phyloP scores from a whole-genome alignment of 805 yeast genomes.

The Pichia nanzhaoensis region DNA sequence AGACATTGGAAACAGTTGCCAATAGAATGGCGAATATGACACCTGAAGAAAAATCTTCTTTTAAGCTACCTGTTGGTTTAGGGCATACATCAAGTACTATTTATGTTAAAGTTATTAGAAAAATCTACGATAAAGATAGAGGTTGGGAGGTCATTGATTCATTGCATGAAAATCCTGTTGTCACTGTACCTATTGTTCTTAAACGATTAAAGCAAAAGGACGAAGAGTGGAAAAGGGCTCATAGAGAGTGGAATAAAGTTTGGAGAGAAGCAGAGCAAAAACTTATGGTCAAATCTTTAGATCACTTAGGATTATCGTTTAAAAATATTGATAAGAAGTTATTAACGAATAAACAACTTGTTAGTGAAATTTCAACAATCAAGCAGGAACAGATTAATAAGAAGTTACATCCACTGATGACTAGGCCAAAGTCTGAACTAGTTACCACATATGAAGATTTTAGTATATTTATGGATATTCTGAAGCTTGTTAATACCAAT shows the following conservation, averaged over 20 bases:
- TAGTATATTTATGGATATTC: constrained; percentile 66
- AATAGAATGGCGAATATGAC: constrained; percentile 91
- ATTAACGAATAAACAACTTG: constrained; percentile 80
- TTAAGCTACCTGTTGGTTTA: constrained; percentile 85
- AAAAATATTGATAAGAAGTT: constrained; percentile 94
- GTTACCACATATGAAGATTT: constrained; percentile 58
- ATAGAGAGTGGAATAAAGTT: constrained; percentile 96
- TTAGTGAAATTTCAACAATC: constrained; percentile 86
- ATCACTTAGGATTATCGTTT: constrained; percentile 91
- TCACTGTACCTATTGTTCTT: constrained; percentile 89
- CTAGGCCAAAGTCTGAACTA: constrained; percentile 68
- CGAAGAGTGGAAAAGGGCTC: constrained; percentile 98
- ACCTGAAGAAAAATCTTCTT: constrained; percentile 69
- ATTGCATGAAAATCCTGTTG: constrained; percentile 87
- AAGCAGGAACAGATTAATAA: constrained; percentile 88
- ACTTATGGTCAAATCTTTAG: constrained; percentile 87
- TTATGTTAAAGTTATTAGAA: constrained; percentile 87
- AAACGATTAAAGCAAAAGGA: constrained; percentile 94
- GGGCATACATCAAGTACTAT: constrained; percentile 90
- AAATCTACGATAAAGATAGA: constrained; percentile 87
- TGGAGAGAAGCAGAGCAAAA: constrained; percentile 99
- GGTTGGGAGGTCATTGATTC: constrained; percentile 97
- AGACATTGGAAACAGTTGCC: constrained; percentile 90
- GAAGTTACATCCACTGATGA: constrained; percentile 77
- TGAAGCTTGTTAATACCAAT: constrained; percentile 59